Base-by-base conservation (phyloP, 768 basidiomycete genomes). In the Pisolithus orientalis region DNA sequence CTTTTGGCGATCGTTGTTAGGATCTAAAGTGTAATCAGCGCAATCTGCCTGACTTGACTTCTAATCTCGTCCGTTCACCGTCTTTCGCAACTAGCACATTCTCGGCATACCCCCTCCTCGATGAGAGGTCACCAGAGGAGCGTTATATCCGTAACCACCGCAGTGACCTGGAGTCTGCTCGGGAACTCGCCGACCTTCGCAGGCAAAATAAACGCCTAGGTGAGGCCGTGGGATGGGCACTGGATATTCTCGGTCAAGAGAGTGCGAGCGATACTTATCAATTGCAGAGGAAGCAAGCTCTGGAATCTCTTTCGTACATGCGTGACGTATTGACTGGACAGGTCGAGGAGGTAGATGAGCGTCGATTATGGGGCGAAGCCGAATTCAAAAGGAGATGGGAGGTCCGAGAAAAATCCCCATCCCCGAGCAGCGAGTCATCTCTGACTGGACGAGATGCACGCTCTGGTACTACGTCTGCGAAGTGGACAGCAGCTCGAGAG, bases 1-100 rank as follows among this genome's bases (percentile, higher is more conserved):
- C 21, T 10, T 5, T 5, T 37, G 38, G 24, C 8, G 1, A 28
- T 39, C 8, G 29, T 27, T 47, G 21, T 29, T 32, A 31, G 37
- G 39, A 43, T 59, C 58, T 46, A 56, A 57, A 25, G 49, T 56
- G 47, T 11, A 51, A 38, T 51, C 55, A 92, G 90, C 84, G 82
- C 50, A 94, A 91, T 65, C 79, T 95, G 11, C 91, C 93, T 2
- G 93, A 95, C 57, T 62, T 94, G n/a, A 74, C 85, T 10, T 78
- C 79, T 8, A 81, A 83, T 11, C 73, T 93, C 11, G 77, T 79
- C 34, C 82, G 81, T 21, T 71, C 85, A 5, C 75, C 74, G 5
- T 57, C 71, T 6, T 67, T 68, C 14, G 62, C 60, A n/a, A 56
- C 68, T 24, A 56, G 70, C 2, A 63, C 76, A 1, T 68, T 72